Conservation (phyloP, 495 filamentous ascomycete species). For the Penicillium robsamsonii region DNA sequence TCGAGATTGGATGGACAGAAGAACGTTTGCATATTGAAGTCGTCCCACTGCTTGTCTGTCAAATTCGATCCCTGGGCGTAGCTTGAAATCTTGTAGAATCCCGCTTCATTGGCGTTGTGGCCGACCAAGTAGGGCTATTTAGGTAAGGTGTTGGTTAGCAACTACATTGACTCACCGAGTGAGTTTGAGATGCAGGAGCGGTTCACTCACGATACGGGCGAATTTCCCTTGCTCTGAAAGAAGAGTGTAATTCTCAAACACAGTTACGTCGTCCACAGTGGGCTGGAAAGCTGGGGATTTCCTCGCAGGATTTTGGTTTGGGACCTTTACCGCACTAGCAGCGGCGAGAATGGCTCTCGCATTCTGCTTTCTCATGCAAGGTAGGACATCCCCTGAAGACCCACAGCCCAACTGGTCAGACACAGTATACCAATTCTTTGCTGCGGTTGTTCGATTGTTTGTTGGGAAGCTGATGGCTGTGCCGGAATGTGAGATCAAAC, state of each 20-base stretch:
- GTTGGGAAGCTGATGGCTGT: constrained; percentile 46
- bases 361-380: constrained; percentile 46
- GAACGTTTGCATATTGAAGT: constrained; percentile 44
- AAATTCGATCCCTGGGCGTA: constrained; percentile 23
- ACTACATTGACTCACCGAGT: neutral
- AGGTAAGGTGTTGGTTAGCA: neutral
- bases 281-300: constrained; percentile 44
- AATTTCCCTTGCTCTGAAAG: constrained; percentile 35
- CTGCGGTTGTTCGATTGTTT: constrained; percentile 27
- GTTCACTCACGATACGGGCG: constrained; percentile 26
- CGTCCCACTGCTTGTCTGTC: constrained; percentile 32
- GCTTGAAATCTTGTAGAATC: constrained; percentile 39
- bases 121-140: constrained; percentile 42
- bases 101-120: constrained; percentile 47
- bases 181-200: neutral
- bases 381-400: constrained; percentile 22
- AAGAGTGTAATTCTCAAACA: constrained; percentile 47
- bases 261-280: constrained; percentile 43
- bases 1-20: constrained; percentile 41
- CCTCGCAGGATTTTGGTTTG: constrained; percentile 21
- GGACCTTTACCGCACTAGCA: constrained; percentile 25
- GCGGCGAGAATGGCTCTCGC: constrained; percentile 33
- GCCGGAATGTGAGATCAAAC: constrained; percentile 54
- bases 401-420: constrained; percentile 42
- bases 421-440: constrained; percentile 38